phyloP scores from a whole-genome alignment of 2,329 filamentous ascomycete species.

The Aschersonia sp. region DNA sequence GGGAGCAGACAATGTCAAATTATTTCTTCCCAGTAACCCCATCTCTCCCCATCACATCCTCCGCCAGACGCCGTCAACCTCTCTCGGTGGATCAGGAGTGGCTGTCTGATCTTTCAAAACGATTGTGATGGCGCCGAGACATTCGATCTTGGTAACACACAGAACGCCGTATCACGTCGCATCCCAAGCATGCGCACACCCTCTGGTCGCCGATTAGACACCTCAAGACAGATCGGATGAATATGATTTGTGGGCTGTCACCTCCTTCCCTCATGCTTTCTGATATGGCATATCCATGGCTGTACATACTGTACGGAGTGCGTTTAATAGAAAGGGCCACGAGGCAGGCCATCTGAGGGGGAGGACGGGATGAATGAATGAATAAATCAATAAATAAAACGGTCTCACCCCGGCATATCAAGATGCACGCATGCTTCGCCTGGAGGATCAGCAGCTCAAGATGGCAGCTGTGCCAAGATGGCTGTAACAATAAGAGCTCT shows the following conservation, averaged over 20 bases:
- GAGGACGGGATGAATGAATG: too few species aligned
- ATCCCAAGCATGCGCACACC: neutral
- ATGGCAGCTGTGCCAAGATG: too few species aligned
- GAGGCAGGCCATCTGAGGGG: too few species aligned
- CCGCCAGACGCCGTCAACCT: too few species aligned
- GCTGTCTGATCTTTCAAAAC: neutral
- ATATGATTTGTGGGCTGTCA: neutral
- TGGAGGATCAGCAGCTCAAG: too few species aligned
- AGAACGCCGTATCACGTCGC: neutral
- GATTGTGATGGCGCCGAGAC: neutral
- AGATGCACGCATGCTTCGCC: too few species aligned
- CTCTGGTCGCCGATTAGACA: neutral
- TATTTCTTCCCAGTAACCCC: too few species aligned
- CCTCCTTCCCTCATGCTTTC: neutral
- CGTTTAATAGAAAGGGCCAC: neutral
- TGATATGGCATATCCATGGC: neutral
- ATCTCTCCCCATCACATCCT: too few species aligned
- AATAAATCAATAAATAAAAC: too few species aligned
- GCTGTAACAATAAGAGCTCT: too few species aligned
- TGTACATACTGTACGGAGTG: neutral
- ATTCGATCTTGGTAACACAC: neutral
- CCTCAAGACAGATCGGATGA: neutral
- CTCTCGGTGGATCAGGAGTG: neutral
- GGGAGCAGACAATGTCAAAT: too few species aligned
- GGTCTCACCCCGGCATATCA: too few species aligned